Conservation (phyloP, 2,329 filamentous ascomycete genomes). For the Stagonosporopsis chrysanthemi region DNA sequence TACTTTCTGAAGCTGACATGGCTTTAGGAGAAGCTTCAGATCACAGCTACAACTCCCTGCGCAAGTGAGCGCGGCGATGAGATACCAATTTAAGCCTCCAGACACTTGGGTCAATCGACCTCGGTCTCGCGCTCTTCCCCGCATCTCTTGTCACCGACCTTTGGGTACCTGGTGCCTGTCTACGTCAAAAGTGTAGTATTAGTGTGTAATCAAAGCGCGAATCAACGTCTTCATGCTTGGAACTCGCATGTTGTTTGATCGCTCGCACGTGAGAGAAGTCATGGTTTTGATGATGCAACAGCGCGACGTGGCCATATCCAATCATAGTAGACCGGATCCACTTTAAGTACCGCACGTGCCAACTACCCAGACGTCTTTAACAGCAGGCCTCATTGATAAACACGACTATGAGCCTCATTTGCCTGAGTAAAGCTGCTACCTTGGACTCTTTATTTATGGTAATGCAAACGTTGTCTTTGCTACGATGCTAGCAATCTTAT, state of each 20-base stretch:
- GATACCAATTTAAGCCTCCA: neutral
- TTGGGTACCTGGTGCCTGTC: neutral
- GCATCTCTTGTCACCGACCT: neutral
- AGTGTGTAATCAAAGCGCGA: neutral
- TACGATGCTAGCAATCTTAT: too few relatives aligned
- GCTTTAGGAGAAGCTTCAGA: neutral
- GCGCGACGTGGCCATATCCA: neutral
- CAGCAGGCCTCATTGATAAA: neutral
- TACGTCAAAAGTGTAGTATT: neutral
- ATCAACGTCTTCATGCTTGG: neutral
- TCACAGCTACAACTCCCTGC: neutral
- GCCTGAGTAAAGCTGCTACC: too few relatives aligned
- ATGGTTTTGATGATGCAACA: neutral
- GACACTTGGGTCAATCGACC: neutral
- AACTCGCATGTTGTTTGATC: neutral
- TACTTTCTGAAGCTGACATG: neutral
- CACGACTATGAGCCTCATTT: neutral
- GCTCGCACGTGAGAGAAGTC: neutral
- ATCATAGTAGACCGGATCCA: neutral
- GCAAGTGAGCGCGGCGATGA: too few relatives aligned
- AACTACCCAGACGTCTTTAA: neutral
- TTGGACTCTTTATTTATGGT: too few relatives aligned
- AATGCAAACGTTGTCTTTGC: too few relatives aligned
- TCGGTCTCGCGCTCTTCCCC: slow-evolving; percentile 14
- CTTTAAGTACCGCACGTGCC: neutral